A percentile compares a stretch with the other conserved stretches of the same genome.
phyloP scores from a whole-genome alignment of 2,329 filamentous ascomycete genomes.

The Paecilomyces formosus region DNA sequence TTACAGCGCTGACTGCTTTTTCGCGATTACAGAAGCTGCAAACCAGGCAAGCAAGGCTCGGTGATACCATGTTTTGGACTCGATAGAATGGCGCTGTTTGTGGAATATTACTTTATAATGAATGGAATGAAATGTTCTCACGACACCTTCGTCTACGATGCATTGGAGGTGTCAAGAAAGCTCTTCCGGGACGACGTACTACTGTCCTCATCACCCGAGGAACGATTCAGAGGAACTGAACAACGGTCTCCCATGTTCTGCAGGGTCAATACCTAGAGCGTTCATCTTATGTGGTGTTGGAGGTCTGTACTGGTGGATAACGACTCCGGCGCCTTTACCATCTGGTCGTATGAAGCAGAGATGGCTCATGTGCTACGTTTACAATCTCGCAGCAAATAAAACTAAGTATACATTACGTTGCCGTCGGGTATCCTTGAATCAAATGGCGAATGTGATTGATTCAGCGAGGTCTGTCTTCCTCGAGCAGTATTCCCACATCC shows the following conservation, averaged over 20 bases:
- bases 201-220: neutral
- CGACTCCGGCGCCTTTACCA: neutral
- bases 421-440: neutral
- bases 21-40: conserved; percentile 35
- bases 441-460: neutral
- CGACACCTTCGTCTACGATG: neutral
- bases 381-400: neutral
- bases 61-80: conserved; percentile 12
- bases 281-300: neutral
- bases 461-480: neutral
- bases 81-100: neutral
- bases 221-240: neutral
- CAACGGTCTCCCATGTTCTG: neutral
- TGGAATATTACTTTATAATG: neutral
- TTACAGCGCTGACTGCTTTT: conserved; percentile 7
- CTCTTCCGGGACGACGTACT: neutral
- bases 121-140: neutral
- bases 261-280: neutral
- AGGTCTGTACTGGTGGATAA: neutral
- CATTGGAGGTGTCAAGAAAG: conserved; percentile 1
- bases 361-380: neutral
- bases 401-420: neutral
- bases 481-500: neutral
- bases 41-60: conserved; percentile 44
- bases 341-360: neutral